A percentile compares a stretch with the other conserved stretches of the same genome.
Conservation (phyloP, 805 yeast species). For the Saccharomyces paradoxus region DNA sequence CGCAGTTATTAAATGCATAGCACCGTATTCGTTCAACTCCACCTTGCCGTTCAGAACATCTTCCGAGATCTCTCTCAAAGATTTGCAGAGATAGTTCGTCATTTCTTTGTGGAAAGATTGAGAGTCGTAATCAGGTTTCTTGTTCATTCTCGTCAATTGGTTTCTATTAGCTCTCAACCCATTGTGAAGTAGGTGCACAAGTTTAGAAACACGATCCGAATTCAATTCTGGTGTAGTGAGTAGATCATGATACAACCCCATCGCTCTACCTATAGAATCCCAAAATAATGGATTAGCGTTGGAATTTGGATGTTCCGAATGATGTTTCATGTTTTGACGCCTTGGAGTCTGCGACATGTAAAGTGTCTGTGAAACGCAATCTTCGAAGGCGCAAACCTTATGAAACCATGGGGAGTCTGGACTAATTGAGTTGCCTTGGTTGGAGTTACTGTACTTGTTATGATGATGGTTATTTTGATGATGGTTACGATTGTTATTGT, state of each 20-base stretch:
- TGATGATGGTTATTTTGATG: constrained; percentile 17
- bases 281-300: constrained; percentile 42
- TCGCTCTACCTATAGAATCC: constrained; percentile 44
- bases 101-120: constrained; percentile 48
- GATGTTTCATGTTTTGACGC: constrained; percentile 24
- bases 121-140: constrained; percentile 54
- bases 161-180: constrained; percentile 49
- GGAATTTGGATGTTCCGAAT: constrained; percentile 32
- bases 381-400: constrained; percentile 46
- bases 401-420: constrained; percentile 42
- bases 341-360: constrained; percentile 31
- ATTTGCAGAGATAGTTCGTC: constrained; percentile 41
- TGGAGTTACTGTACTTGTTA: constrained; percentile 14
- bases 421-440: constrained; percentile 15
- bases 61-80: constrained; percentile 44
- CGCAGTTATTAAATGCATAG: constrained; percentile 49
- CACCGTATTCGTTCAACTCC: constrained; percentile 44
- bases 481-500: constrained; percentile 15
- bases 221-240: constrained; percentile 39
- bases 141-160: constrained; percentile 46
- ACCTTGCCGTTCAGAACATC: constrained; percentile 40
- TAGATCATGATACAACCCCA: constrained; percentile 43
- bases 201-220: constrained; percentile 39
- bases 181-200: constrained; percentile 46
- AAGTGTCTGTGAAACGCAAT: constrained; percentile 34